phyloP scores from a whole-genome alignment of 1,284 basidiomycete genomes.

The Tausonia pullulans region DNA sequence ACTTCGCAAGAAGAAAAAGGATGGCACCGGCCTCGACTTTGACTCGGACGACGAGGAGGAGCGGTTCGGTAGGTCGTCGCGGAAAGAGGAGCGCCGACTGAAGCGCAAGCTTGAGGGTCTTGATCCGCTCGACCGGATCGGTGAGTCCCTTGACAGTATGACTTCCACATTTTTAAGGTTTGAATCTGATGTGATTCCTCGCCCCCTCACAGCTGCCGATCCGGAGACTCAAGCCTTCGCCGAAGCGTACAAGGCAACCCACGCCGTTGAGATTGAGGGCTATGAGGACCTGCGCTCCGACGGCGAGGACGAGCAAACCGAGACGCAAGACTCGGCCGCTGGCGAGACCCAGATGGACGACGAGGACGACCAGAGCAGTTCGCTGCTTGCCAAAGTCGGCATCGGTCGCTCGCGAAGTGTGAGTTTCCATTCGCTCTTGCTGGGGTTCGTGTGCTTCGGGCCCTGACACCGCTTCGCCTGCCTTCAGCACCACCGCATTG shows the following conservation, averaged over 20 bases:
- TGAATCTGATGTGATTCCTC: neutral
- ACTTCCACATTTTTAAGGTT: neutral
- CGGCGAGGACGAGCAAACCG: slow-evolving; percentile 3
- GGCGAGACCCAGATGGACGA: neutral
- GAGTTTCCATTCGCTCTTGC: neutral
- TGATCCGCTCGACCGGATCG: slow-evolving; percentile 8
- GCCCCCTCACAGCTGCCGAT: neutral
- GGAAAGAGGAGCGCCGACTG: neutral
- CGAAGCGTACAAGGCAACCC: slow-evolving; percentile 9
- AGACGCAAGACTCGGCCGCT: neutral
- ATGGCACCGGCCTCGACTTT: slow-evolving; percentile 10
- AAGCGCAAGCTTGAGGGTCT: slow-evolving; percentile 15
- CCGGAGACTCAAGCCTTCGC: slow-evolving; percentile 12
- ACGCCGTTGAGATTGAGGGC: neutral
- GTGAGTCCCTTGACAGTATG: neutral
- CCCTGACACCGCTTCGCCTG: neutral
- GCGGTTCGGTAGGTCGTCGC: slow-evolving; percentile 1
- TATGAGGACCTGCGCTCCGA: slow-evolving; percentile 11
- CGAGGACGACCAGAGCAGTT: too few relatives aligned
- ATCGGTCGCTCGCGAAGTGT: too few relatives aligned
- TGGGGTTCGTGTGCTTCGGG: neutral
- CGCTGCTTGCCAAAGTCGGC: too few relatives aligned
- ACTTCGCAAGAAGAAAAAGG: slow-evolving; percentile 16
- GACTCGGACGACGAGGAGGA: slow-evolving; percentile 13
- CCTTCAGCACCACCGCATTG: neutral